These are phyloP conservation scores for Cladophialophora exuberans DNA, from an alignment of 2,329 filamentous ascomycete genomes.

Conservation along the genomic window DNA sequence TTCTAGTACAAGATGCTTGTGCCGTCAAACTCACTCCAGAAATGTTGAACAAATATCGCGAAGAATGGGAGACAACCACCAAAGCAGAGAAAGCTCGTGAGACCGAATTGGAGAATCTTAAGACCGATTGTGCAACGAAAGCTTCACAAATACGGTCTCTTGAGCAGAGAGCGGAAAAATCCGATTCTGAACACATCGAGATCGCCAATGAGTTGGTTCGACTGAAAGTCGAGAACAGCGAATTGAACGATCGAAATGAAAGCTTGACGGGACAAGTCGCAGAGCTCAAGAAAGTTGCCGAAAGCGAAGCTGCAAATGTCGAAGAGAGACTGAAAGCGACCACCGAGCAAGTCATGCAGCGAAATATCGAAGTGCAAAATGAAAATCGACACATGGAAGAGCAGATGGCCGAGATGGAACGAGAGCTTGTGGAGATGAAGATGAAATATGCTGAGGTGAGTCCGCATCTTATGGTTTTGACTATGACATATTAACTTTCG, in stretches of 20 bases:
- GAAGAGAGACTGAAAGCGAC: conserved; percentile 80
- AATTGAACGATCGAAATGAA: conserved; percentile 87
- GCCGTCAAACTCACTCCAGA: conserved; percentile 83
- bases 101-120: conserved; percentile 75
- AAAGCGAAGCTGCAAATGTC: conserved; percentile 85
- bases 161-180: conserved; percentile 84
- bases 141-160: conserved; percentile 78
- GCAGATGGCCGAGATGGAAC: conserved; percentile 88
- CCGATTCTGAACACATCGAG: conserved; percentile 86
- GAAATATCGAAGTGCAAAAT: conserved; percentile 90
- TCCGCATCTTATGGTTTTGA: conserved; percentile 28
- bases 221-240: conserved; percentile 91
- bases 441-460: conserved; percentile 93
- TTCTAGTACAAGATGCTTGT: conserved; percentile 90
- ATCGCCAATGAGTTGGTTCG: conserved; percentile 89
- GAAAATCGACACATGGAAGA: conserved; percentile 89
- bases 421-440: conserved; percentile 89
- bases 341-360: conserved; percentile 88
- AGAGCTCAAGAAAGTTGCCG: conserved; percentile 83
- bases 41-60: conserved; percentile 75
- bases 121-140: conserved; percentile 67
- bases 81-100: conserved; percentile 81
- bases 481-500: conserved; percentile 1
- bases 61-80: conserved; percentile 91
- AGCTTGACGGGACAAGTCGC: conserved; percentile 80